A percentile compares a stretch with the other conserved stretches of the same genome.
phyloP scores from a whole-genome alignment of 2,329 filamentous ascomycete genomes.

The Parascedosporium putredinis region DNA sequence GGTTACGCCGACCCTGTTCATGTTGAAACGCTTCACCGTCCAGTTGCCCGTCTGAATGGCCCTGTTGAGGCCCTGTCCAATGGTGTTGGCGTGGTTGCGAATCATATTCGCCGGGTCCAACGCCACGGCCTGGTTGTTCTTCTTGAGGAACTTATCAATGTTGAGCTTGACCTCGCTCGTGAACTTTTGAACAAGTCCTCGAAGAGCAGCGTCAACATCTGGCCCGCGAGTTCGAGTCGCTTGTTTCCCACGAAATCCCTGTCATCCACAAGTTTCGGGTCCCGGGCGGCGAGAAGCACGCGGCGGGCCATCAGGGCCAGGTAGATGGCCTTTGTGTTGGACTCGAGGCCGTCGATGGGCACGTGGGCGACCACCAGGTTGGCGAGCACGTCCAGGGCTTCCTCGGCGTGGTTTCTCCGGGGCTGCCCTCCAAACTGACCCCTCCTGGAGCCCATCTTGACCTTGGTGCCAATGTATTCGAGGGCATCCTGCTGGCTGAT shows the following conservation, averaged over 20 bases:
- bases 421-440: conserved; percentile 38
- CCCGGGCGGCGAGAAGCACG: conserved; percentile 86
- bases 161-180: conserved; percentile 80
- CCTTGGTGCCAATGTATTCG: conserved; percentile 78
- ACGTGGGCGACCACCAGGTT: conserved; percentile 94
- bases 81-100: conserved; percentile 72
- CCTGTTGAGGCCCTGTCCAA: conserved; percentile 87
- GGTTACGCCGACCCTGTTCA: conserved; percentile 94
- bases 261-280: conserved; percentile 84
- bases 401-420: conserved; percentile 73
- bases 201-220: conserved; percentile 85
- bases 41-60: conserved; percentile 97
- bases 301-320: conserved; percentile 95
- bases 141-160: conserved; percentile 92
- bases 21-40: conserved; percentile 96
- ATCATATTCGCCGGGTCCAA: conserved; percentile 84
- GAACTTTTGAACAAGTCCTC: conserved; percentile 98
- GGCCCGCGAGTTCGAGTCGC: conserved; percentile 84
- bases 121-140: conserved; percentile 77
- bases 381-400: conserved; percentile 84
- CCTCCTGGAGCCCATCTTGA: conserved; percentile 73
- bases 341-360: conserved; percentile 81
- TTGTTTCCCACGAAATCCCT: conserved; percentile 98
- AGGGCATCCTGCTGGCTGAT: conserved; percentile 92
- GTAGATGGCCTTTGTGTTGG: conserved; percentile 93